Evolutionary conservation across 176 grass and related monocot species (phyloP), one percentile per base, ranked within the genome.

Genomic region (Sorghum bicolor): DNA sequence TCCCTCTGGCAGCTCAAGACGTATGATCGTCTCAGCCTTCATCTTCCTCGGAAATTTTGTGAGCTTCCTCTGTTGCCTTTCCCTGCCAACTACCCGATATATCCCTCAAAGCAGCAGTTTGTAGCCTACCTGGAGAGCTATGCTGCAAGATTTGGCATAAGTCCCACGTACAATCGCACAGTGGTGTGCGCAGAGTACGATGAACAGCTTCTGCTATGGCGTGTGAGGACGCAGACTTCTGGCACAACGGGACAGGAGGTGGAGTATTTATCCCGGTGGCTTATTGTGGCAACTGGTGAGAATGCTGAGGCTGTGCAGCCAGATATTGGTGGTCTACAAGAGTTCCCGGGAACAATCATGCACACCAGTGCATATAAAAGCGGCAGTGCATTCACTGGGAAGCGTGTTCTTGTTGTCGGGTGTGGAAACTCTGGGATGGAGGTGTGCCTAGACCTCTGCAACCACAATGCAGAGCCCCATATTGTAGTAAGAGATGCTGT

Each of bases 351-450:
- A 38, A 61, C 69, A 4, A 81, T 92, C 50, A n/a, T 94, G 74
- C 96, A 99, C 82, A 99, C 93, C 1, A 99, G 93, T 78, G 53
- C 64, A 70, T 99, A 99, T 28, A 94, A 87, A 84, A 96, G 87
- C 12, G 96, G 96, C 75, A 26, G 25, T 17, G 48, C 47, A 39
- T 96, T 99, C 72, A 16, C 80, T 19, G 89, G 86, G 20, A 90
- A 89, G 82, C 83, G 77, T 20, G 93, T 99, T 12, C 96, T 99
- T 11, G 96, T 99, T 24, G 81, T 99, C 32, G 96, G 96, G 15
- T 89, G 93, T 36, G 96, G 96, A 65, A 99, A 99, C 31, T 99
- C 96, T 26, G 96, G 96, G 66, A 99, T 99, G 96, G 96, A 99
- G 72, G 96, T 99, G 34, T 96, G 93, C 87, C 76, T 99, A 80